A percentile compares a stretch with the other conserved stretches of the same genome.
Conservation (phyloP, 75 land plant genomes). For the Azolla pinnata region DNA sequence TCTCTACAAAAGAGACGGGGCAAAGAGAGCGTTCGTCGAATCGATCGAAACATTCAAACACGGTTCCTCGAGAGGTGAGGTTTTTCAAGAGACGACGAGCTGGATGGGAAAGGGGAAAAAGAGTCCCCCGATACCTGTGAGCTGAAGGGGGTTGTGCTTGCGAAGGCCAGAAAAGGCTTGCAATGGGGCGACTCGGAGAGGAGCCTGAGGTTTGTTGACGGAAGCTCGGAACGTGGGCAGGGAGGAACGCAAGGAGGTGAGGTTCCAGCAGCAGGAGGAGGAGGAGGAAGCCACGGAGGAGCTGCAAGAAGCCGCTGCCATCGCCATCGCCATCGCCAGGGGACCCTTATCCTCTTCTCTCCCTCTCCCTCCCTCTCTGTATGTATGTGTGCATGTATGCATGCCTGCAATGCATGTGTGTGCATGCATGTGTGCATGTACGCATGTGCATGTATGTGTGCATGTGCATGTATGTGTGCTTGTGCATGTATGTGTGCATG, state of each 20-base stretch:
- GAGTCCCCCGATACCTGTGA: neutral
- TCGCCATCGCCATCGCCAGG: neutral
- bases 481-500: too few relatives aligned
- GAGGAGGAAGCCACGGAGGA: constrained; percentile 1
- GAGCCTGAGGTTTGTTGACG: constrained; percentile 7
- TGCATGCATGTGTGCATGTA: too few relatives aligned
- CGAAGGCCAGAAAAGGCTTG: constrained; percentile 8
- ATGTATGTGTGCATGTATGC: too few relatives aligned
- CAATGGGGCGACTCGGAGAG: constrained; percentile 6
- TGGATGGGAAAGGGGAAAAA: constrained; percentile 23
- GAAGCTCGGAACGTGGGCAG: constrained; percentile 23
- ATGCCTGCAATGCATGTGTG: too few relatives aligned
- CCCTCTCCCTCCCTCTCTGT: too few relatives aligned
- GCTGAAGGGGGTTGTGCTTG: constrained; percentile 16
- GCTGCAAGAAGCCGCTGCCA: neutral
- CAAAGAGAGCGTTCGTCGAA: too few relatives aligned
- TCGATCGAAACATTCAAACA: too few relatives aligned
- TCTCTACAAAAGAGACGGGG: too few relatives aligned
- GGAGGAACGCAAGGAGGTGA: constrained; percentile 40
- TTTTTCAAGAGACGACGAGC: constrained; percentile 3
- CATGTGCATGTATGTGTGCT: too few relatives aligned
- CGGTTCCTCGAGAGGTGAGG: constrained; percentile 9
- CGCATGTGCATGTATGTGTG: too few relatives aligned
- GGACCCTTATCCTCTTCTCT: too few relatives aligned
- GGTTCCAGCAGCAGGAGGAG: constrained; percentile 19